Evolutionary conservation across 371 early-diverging fungal species (phyloP), one percentile per base, ranked within the genome.

Genomic region (Ordospora pajunii): DNA sequence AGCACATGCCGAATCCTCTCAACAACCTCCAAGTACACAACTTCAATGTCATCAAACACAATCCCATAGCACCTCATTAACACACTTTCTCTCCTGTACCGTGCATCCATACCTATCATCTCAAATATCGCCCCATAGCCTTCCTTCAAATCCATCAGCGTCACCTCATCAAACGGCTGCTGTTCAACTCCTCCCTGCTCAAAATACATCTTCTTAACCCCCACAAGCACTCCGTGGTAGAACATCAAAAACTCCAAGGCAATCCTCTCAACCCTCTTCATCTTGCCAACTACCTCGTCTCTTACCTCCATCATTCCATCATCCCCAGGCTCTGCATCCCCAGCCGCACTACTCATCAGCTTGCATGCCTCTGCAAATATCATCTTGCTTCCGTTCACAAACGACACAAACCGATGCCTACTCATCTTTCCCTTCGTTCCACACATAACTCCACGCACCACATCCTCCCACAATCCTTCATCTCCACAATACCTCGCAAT

Each of bases 81-180:
- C 7, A 66, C 32, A 32, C 50, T 46, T 12, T 66, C 67, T 19
- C 43, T 66, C 19, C 49, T 32, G 19, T 27, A 25, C 1, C 50
- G 43, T n/a, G 46, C 37, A n/a, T 44, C 50, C 3, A 66, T 11
- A 19, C 27, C 67, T 12, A 25, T 50, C 46, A 66, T 46, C 49
- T 50, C 67, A 50, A 50, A 46, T 27, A 66, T 50, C 23, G 44
- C 67, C n/a, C 17, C 44, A n/a, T 66, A 66, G 14, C 49, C 67
- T 14, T 66, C 67, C 14, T 44, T 48, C 25, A 66, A 14, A n/a
- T 58, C 67, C 11, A 32, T 17, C 43, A 9, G 14, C 6, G 32
- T 50, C 17, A 12, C 37, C 19, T 66, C 17, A n/a, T 66, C 67
- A 50, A 50, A 46, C 32, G 46, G 67, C 14, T 48, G 67, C 14